A percentile compares a stretch with the other conserved stretches of the same genome.
phyloP scores from a whole-genome alignment of 495 filamentous ascomycete genomes.

The Penicillium lagena region DNA sequence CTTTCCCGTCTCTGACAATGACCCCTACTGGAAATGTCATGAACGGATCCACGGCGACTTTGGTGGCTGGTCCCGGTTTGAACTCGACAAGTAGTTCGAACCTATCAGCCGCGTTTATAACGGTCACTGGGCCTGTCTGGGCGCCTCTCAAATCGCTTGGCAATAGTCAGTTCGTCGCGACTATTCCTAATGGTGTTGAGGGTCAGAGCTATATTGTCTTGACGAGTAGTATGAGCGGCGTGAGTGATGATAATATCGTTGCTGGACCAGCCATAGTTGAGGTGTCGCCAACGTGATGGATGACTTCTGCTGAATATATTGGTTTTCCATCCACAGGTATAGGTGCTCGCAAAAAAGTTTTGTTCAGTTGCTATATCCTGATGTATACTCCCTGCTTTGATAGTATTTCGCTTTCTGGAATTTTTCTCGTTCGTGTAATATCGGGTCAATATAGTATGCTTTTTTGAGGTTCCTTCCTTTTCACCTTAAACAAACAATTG shows the following conservation, averaged over 20 bases:
- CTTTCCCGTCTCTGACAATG: conserved; percentile 42
- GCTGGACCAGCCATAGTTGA: conserved; percentile 32
- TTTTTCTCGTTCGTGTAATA: too few relatives aligned
- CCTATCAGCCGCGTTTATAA: conserved; percentile 28
- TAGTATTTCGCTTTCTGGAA: too few relatives aligned
- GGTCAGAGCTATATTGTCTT: conserved; percentile 35
- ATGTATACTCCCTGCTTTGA: too few relatives aligned
- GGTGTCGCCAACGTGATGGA: not conserved
- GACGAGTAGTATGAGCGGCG: conserved; percentile 15
- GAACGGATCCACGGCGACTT: conserved; percentile 7
- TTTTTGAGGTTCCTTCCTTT: too few relatives aligned
- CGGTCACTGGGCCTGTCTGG: conserved; percentile 32
- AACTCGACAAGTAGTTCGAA: not conserved
- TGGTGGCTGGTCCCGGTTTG: conserved; percentile 11
- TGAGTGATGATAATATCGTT: conserved; percentile 22
- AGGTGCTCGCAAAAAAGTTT: too few relatives aligned
- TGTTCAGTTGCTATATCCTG: too few relatives aligned
- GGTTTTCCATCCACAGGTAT: too few relatives aligned
- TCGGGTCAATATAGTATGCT: too few relatives aligned
- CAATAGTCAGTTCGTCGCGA: conserved; percentile 24
- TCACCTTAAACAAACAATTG: too few relatives aligned
- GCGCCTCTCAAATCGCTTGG: conserved; percentile 14
- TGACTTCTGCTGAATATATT: too few relatives aligned
- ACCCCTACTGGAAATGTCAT: conserved; percentile 3
- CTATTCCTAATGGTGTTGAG: conserved; percentile 22